phyloP scores from a whole-genome alignment of 192 early-diverging fungal genomes.

The Rhizophagus clarus region DNA sequence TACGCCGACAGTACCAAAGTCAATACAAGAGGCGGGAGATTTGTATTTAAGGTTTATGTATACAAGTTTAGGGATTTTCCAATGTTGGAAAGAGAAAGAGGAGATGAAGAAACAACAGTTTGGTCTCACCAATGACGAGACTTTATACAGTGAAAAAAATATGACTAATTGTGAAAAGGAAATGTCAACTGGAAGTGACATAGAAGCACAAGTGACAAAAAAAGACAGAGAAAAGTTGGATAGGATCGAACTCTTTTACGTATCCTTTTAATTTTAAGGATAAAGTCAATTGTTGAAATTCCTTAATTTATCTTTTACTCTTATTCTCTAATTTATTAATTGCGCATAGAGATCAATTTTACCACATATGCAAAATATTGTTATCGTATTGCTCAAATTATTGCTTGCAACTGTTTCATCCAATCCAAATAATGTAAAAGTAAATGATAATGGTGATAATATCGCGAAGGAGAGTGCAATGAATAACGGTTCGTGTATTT shows the following conservation, averaged over 20 bases:
- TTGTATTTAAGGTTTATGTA: constrained; percentile 54
- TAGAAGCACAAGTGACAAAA: constrained; percentile 29
- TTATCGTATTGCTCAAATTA: constrained; percentile 55
- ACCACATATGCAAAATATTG: constrained; percentile 56
- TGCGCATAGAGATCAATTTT: constrained; percentile 45
- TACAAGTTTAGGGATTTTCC: constrained; percentile 45
- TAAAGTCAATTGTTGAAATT: background rate
- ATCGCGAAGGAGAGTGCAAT: constrained; percentile 18
- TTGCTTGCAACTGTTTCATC: constrained; percentile 49
- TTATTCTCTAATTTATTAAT: background rate
- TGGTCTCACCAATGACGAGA: constrained; percentile 28
- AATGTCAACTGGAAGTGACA: background rate
- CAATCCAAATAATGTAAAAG: constrained; percentile 38
- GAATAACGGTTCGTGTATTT: background rate
- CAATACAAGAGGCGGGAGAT: constrained; percentile 52
- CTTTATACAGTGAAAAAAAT: constrained; percentile 28
- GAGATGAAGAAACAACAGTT: constrained; percentile 41
- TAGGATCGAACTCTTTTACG: constrained; percentile 53
- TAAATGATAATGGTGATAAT: constrained; percentile 35
- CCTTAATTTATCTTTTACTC: background rate
- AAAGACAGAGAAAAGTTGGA: constrained; percentile 45
- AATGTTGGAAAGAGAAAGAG: constrained; percentile 51
- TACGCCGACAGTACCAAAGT: constrained; percentile 45
- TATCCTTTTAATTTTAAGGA: constrained; percentile 38
- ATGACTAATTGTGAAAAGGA: background rate